These are phyloP conservation scores for Hansfordia pulvinata DNA, from an alignment of 2,329 filamentous ascomycete genomes.

Conservation along the genomic window DNA sequence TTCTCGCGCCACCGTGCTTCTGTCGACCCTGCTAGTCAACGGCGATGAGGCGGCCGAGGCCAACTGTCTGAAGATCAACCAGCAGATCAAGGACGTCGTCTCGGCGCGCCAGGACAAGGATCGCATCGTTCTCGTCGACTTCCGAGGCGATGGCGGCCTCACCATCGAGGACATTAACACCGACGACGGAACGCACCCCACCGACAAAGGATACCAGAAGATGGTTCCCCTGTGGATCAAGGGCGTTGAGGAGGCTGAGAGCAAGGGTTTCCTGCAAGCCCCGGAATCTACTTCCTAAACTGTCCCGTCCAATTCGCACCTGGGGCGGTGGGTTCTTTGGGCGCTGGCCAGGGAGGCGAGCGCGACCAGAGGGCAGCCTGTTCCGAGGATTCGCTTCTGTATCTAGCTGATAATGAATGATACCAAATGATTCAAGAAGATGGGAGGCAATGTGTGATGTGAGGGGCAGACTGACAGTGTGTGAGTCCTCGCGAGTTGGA, in stretches of 20 bases:
- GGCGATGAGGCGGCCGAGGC: slow-evolving; percentile 8
- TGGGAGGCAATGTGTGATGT: too few species aligned
- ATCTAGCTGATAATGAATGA: too few species aligned
- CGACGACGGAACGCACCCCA: slow-evolving; percentile 19
- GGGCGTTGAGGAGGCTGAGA: slow-evolving; percentile 15
- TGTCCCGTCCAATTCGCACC: too few species aligned
- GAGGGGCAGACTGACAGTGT: too few species aligned
- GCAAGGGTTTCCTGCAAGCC: slow-evolving; percentile 9
- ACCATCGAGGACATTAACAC: slow-evolving; percentile 10
- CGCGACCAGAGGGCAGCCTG: too few species aligned
- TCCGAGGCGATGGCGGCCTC: slow-evolving; percentile 15
- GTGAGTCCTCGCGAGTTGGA: too few species aligned
- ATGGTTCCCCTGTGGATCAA: slow-evolving; percentile 19
- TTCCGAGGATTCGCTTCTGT: too few species aligned
- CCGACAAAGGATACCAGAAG: slow-evolving; percentile 18
- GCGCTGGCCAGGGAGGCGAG: too few species aligned
- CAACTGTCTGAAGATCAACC: slow-evolving; percentile 14
- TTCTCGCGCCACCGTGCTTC: slow-evolving; percentile 17
- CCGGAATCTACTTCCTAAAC: too few species aligned
- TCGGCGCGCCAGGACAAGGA: slow-evolving; percentile 5
- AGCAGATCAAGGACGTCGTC: slow-evolving; percentile 12
- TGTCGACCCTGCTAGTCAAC: slow-evolving; percentile 19
- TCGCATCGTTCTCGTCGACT: slow-evolving; percentile 18
- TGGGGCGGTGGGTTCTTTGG: too few species aligned
- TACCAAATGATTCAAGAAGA: too few species aligned